These are phyloP conservation scores for Diaporthe nobilis DNA, from an alignment of 2,329 filamentous ascomycete genomes.

Conservation along the genomic window DNA sequence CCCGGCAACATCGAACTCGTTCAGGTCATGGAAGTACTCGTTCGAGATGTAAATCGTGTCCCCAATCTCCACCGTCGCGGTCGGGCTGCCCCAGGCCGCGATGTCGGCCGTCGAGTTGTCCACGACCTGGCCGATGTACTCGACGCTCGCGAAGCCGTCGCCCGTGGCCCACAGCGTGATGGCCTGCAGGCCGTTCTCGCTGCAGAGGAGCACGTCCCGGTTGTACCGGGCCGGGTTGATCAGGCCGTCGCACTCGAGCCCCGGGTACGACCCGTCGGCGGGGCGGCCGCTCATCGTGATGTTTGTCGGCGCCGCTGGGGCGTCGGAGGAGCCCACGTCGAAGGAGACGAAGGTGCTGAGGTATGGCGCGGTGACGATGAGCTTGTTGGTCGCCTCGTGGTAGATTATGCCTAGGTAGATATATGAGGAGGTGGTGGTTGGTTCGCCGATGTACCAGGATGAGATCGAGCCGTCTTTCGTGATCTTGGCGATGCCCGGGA, in stretches of 20 bases:
- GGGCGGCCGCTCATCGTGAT: neutral
- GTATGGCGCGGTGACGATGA: neutral
- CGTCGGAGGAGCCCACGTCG: neutral
- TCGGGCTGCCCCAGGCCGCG: neutral
- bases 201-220: neutral
- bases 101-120: slow-evolving; percentile 1
- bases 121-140: neutral
- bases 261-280: neutral
- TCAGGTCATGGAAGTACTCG: slow-evolving; percentile 1
- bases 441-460: neutral
- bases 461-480: neutral
- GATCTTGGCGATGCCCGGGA: neutral
- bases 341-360: neutral
- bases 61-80: neutral
- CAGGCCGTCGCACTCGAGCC: slow-evolving; percentile 1
- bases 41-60: neutral
- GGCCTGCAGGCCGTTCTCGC: slow-evolving; percentile 7
- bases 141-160: neutral
- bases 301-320: neutral
- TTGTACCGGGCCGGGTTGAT: neutral
- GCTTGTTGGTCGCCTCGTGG: slow-evolving; percentile 8
- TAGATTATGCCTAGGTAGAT: slow-evolving; percentile 4
- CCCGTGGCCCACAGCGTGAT: neutral
- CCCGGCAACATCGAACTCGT: neutral
- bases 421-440: neutral